phyloP scores from a whole-genome alignment of 2,329 filamentous ascomycete genomes.

The Colletotrichum tabaci region DNA sequence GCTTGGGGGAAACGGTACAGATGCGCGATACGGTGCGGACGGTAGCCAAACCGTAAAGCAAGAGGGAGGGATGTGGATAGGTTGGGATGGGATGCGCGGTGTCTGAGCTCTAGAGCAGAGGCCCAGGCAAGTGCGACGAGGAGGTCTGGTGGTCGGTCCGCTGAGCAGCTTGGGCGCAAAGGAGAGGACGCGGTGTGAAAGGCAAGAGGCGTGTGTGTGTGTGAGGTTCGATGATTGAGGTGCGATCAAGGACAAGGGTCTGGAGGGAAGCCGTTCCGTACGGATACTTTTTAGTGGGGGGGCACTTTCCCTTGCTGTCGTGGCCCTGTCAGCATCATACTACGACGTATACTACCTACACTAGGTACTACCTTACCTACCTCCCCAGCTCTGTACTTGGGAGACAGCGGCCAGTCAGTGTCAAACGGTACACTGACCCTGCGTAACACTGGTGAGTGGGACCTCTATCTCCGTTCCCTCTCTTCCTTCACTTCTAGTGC shows the following conservation, averaged over 20 bases:
- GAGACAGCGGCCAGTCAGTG: conserved; percentile 24
- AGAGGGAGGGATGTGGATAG: conserved; percentile 2
- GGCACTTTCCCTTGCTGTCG: conserved; percentile 14
- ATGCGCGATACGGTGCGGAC: conserved; percentile 12
- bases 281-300: conserved; percentile 29
- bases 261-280: conserved; percentile 25
- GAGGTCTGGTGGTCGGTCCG: conserved; percentile 14
- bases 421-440: conserved; percentile 31
- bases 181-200: background rate
- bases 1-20: conserved; percentile 17
- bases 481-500: background rate
- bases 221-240: conserved; percentile 24
- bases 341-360: no score
- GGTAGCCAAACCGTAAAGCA: conserved; percentile 11
- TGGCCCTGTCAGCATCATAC: conserved; percentile 13
- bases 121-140: conserved; percentile 13
- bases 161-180: conserved; percentile 12
- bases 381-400: background rate
- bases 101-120: conserved; percentile 10
- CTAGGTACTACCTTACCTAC: background rate
- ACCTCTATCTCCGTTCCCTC: background rate
- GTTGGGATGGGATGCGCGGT: background rate
- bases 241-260: conserved; percentile 22
- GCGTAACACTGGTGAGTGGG: background rate
- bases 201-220: conserved; percentile 5